These are phyloP conservation scores for Debaryomyces nepalensis DNA, from an alignment of 1,139 yeast genomes.

Conservation along the genomic window DNA sequence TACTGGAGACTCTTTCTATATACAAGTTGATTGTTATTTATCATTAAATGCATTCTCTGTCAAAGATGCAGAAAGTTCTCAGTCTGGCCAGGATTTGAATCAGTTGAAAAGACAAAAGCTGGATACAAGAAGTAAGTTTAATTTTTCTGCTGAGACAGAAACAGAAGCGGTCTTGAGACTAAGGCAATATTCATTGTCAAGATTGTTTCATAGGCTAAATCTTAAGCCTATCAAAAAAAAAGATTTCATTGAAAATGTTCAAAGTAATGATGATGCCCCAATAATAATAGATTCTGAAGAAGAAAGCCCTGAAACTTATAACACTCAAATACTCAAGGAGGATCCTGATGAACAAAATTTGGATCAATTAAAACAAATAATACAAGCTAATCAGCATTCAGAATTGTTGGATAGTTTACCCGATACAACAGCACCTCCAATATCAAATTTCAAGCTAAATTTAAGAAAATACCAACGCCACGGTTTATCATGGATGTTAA, in stretches of 20 bases:
- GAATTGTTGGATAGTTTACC: conserved; percentile 58
- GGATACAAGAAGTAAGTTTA: conserved; percentile 19
- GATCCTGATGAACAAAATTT: conserved; percentile 54
- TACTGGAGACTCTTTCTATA: conserved; percentile 72
- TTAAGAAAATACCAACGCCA: conserved; percentile 77
- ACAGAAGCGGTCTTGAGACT: conserved; percentile 57
- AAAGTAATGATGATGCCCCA: background rate
- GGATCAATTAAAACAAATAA: conserved; percentile 78
- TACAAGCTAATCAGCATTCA: conserved; percentile 64
- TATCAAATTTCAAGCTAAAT: conserved; percentile 54
- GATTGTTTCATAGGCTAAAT: conserved; percentile 56
- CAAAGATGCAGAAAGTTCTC: conserved; percentile 10
- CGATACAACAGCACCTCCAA: conserved; percentile 63
- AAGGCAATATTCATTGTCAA: conserved; percentile 60
- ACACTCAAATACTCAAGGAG: conserved; percentile 1
- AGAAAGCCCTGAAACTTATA: conserved; percentile 10
- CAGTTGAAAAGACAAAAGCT: conserved; percentile 17
- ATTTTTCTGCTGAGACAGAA: conserved; percentile 50
- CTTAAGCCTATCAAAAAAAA: conserved; percentile 21
- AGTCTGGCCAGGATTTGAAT: conserved; percentile 1
- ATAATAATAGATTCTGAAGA: conserved; percentile 18
- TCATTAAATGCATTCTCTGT: conserved; percentile 54
- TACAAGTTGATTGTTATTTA: conserved; percentile 67
- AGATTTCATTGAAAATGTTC: background rate
- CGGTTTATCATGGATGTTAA: conserved; percentile 84